Conservation (phyloP, 768 basidiomycete genomes). For the Hygrophoropsis aurantiaca region DNA sequence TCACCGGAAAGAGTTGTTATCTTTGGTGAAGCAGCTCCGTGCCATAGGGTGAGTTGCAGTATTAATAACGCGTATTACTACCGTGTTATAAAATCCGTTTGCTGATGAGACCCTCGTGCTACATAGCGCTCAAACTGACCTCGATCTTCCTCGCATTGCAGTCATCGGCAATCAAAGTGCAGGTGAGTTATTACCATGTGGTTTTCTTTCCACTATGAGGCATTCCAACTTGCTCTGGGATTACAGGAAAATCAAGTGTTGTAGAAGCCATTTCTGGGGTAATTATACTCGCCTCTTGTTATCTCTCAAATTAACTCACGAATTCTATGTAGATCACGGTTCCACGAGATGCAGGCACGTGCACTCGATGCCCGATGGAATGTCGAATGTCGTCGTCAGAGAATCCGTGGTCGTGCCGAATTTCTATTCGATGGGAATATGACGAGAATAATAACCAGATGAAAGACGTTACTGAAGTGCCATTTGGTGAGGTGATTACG, state of each 20-base stretch:
- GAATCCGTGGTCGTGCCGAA: constrained; percentile 34
- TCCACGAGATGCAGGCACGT: constrained; percentile 49
- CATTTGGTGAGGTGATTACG: constrained; percentile 44
- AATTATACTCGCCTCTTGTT: constrained; percentile 10
- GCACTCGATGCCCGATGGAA: constrained; percentile 42
- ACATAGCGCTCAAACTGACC: constrained; percentile 41
- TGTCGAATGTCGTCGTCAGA: constrained; percentile 28
- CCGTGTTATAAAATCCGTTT: no score
- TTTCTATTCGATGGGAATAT: constrained; percentile 42
- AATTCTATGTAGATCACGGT: constrained; percentile 31
- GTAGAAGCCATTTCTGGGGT: constrained; percentile 53
- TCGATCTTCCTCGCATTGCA: constrained; percentile 50
- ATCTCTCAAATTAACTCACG: no score
- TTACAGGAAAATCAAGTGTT: constrained; percentile 40
- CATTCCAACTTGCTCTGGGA: no score
- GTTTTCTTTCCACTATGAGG: not conserved
- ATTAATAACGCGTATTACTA: no score
- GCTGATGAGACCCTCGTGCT: no score
- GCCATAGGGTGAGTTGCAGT: constrained; percentile 34
- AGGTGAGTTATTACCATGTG: no score
- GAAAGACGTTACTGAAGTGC: constrained; percentile 20
- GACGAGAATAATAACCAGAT: constrained; percentile 28
- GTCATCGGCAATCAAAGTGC: constrained; percentile 56
- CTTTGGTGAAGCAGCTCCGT: constrained; percentile 31
- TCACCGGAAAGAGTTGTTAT: constrained; percentile 30